Evolutionary conservation across 768 basidiomycete species (phyloP), one percentile per base, ranked within the genome.

Genomic region (Rhizopogon roseolus): DNA sequence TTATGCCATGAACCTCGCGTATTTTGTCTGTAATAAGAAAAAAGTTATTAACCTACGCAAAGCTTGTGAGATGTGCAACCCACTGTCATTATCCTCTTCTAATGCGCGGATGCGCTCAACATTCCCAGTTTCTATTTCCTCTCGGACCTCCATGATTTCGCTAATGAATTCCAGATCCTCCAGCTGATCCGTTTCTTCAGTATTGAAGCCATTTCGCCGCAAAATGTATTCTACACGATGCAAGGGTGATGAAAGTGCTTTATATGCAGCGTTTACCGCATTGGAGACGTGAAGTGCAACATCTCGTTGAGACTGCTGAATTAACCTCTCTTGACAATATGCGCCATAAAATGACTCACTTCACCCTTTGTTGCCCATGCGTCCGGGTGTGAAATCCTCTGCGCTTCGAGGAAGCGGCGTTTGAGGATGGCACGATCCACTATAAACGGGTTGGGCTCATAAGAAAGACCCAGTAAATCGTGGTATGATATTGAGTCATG

Each of bases 301-400:
- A 1, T 55, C 57, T 55, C 16, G 60, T 46, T 69, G 62, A 4
- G n/a, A 41, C 67, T 69, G 51, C 52, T 14, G 54, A 28, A 49
- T 55, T 42, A 48, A 25, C 22, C 3, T 32, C 34, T 16, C 19
- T 11, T 25, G 14, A 16, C 19, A n/a, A 28, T 6, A 14, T 42
- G 53, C 46, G 13, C 34, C 5, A 17, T 42, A 50, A 32, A 34
- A n/a, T 55, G 43, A 54, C 69, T 50, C 58, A 88, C 89, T 55
- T 78, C 68, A 53, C 83, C 82, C 62, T 81, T 78, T 29, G 82
- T 79, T 34, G 84, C 79, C 87, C 90, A 96, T 11, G 84, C 77
- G 66, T 98, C 94, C 0, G 94, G 94, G 73, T 98, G 94, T 49
- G 90, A 84, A 19, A 81, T 72, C 19, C 82, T 76, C 64, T 96